Percentiles rank a stretch among this genome's conserved stretches.
Conservation (phyloP, 176 grass and related monocot species). For the Triticum timopheevii region DNA sequence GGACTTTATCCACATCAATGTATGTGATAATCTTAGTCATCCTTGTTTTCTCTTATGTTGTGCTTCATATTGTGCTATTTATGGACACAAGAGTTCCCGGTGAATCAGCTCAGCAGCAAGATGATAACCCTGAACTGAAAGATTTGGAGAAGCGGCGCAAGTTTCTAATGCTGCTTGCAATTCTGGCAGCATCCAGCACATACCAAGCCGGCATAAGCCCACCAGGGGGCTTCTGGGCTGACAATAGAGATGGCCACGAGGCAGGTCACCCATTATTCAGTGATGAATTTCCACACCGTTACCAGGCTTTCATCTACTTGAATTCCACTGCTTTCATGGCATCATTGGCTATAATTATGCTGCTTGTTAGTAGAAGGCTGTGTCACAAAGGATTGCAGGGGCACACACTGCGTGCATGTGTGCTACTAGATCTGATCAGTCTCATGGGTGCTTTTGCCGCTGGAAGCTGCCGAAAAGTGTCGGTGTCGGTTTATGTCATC, state of each 20-base stretch:
- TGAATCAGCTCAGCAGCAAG: not conserved
- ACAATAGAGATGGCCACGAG: not conserved
- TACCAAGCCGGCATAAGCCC: not conserved
- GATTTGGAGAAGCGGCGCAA: not conserved
- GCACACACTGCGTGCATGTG: conserved; percentile 7
- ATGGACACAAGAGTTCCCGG: not conserved
- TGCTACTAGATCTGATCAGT: conserved; percentile 42
- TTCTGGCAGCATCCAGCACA: not conserved
- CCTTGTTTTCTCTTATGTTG: not conserved
- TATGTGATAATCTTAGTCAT: not conserved
- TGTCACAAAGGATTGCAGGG: not conserved
- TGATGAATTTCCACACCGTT: not conserved
- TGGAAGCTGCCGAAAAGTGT: conserved; percentile 46
- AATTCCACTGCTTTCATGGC: conserved; percentile 42
- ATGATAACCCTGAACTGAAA: not conserved
- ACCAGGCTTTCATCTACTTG: not conserved
- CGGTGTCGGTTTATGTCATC: conserved; percentile 41
- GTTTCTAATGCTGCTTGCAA: not conserved
- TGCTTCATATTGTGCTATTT: not conserved
- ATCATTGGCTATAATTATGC: not conserved
- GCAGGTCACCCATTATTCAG: not conserved
- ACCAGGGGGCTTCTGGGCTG: not conserved
- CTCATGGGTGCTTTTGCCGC: conserved; percentile 50
- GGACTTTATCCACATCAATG: not conserved
- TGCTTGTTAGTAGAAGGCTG: not conserved